A percentile compares a stretch with the other conserved stretches of the same genome.
Evolutionary conservation across 2,329 filamentous ascomycete genomes (phyloP).

Genomic region (Cytospora leucostoma): DNA sequence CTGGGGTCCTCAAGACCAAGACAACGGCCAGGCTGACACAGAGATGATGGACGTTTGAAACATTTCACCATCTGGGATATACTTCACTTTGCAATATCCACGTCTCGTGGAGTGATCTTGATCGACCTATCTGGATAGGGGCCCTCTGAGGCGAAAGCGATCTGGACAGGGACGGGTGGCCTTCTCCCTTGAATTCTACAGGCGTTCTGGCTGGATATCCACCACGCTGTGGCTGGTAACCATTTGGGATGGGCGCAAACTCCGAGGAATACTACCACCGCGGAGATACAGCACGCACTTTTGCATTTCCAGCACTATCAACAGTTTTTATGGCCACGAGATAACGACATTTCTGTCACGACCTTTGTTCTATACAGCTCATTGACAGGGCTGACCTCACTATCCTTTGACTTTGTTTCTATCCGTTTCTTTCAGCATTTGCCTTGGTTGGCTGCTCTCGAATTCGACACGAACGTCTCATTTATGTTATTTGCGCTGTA

Average conservation of each 20-base stretch:
- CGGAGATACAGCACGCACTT: conserved; percentile 21
- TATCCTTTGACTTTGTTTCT: conserved; percentile 1
- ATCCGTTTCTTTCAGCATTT: conserved; percentile 1
- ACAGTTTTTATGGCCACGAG: conserved; percentile 23
- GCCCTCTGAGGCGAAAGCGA: conserved; percentile 28
- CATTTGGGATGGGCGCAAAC: conserved; percentile 7
- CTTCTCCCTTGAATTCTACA: conserved; percentile 31
- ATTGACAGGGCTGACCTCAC: conserved; percentile 7
- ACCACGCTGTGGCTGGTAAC: conserved; percentile 17
- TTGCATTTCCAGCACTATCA: conserved; percentile 20
- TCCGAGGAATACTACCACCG: conserved; percentile 13
- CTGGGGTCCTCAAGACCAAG: conserved; percentile 81
- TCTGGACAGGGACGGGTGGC: conserved; percentile 29
- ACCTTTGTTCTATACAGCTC: conserved; percentile 22
- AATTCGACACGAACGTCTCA: conserved; percentile 15
- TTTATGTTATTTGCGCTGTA: conserved; percentile 16
- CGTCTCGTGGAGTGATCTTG: conserved; percentile 30
- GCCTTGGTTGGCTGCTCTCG: conserved; percentile 12
- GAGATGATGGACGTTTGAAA: conserved; percentile 61
- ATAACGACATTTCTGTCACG: conserved; percentile 25
- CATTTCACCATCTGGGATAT: conserved; percentile 29
- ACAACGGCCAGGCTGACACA: conserved; percentile 51
- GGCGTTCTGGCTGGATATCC: conserved; percentile 32
- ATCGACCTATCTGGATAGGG: conserved; percentile 40
- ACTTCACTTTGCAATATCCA: conserved; percentile 26